Percentiles rank a stretch among this genome's conserved stretches.
phyloP scores from a whole-genome alignment of 108 stramenopile genomes.

The Cylindrotheca fusiformis region DNA sequence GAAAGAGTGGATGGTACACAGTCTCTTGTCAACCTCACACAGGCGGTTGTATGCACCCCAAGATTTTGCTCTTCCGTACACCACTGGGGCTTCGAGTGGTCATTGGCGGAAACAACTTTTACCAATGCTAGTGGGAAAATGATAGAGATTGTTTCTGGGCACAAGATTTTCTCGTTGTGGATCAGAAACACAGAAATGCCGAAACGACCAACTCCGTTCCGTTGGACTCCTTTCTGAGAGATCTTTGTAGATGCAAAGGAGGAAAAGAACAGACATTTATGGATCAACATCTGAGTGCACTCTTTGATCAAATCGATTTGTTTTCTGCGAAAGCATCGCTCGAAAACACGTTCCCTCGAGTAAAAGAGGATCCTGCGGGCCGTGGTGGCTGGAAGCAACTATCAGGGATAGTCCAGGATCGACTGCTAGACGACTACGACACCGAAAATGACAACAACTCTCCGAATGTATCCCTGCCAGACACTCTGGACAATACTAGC shows the following conservation, averaged over 20 bases:
- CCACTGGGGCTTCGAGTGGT: constrained; percentile 11
- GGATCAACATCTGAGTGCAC: neutral
- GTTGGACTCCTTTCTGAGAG: neutral
- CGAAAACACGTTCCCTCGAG: constrained; percentile 2
- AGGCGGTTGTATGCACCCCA: neutral
- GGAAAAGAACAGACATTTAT: neutral
- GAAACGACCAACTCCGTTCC: neutral
- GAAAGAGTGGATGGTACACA: constrained; percentile 2
- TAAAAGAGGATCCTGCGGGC: neutral
- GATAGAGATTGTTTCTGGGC: constrained; percentile 20
- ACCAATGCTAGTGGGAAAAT: constrained; percentile 6
- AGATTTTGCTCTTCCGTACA: constrained; percentile 1
- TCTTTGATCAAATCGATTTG: neutral
- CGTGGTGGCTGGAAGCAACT: constrained; percentile 4
- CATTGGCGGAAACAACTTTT: constrained; percentile 9
- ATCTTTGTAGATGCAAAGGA: neutral
- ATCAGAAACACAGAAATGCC: neutral
- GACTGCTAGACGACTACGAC: neutral
- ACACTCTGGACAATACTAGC: neutral
- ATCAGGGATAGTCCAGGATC: neutral
- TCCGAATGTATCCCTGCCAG: neutral
- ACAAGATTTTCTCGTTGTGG: constrained; percentile 6
- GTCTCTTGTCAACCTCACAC: constrained; percentile 1
- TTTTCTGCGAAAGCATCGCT: neutral
- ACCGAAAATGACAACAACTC: neutral